Evolutionary conservation across 306 rosid species (phyloP).

Genomic region (Styphnolobium japonicum): DNA sequence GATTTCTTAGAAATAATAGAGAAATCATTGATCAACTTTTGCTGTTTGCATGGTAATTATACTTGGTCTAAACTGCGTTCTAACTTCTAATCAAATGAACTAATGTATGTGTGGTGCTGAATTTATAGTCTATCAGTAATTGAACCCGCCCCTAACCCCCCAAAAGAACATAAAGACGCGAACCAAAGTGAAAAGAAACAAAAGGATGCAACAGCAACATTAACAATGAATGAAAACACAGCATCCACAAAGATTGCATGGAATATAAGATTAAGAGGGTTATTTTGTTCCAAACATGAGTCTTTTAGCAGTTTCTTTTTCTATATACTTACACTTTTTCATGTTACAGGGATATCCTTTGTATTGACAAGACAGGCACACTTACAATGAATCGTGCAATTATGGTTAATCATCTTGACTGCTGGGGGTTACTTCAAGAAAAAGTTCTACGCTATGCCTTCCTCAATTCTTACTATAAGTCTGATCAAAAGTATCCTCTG

Average conservation of each 20-base stretch:
- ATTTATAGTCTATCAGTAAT: not conserved
- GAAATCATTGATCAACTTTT: not conserved
- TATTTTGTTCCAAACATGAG: not conserved
- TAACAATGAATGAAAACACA: not conserved
- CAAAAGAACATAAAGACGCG: not conserved
- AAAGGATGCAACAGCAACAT: not conserved
- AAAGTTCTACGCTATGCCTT: constrained; percentile 67
- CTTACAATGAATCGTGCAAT: constrained; percentile 81
- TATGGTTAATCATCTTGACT: constrained; percentile 57
- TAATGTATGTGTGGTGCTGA: not conserved
- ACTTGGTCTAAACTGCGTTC: not conserved
- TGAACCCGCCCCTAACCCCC: not conserved
- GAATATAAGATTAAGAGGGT: not conserved
- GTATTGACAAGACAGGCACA: constrained; percentile 87
- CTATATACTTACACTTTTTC: not conserved
- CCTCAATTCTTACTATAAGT: constrained; percentile 76
- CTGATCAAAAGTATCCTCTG: constrained; percentile 79
- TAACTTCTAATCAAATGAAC: not conserved
- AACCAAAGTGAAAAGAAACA: not conserved
- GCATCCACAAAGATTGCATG: not conserved
- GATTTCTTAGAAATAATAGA: not conserved
- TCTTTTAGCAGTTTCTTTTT: not conserved
- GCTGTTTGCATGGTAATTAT: not conserved
- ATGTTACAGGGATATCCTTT: constrained; percentile 71
- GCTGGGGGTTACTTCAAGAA: constrained; percentile 50